Conservation (phyloP, 108 stramenopile genomes). For the Schizochytrium sp. region DNA sequence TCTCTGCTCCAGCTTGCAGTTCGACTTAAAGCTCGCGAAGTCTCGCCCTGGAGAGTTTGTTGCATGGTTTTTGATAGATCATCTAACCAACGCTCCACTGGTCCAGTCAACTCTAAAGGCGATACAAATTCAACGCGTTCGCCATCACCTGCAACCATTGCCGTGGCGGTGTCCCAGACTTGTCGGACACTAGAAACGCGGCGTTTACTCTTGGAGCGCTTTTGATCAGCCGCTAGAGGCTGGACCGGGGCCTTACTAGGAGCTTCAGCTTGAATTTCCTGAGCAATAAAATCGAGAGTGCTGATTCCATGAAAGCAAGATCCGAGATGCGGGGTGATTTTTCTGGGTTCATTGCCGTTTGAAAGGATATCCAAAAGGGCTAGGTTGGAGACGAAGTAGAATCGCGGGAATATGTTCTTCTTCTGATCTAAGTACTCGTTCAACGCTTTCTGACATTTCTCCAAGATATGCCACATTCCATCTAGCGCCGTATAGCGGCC, state of each 20-base stretch:
- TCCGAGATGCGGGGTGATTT: conserved; percentile 77
- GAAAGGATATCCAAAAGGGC: conserved; percentile 72
- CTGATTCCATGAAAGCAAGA: conserved; percentile 77
- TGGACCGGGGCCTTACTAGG: not conserved
- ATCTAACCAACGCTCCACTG: conserved; percentile 72
- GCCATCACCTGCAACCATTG: conserved; percentile 68
- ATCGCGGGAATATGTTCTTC: conserved; percentile 71
- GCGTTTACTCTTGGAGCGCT: not conserved
- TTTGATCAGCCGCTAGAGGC: not conserved
- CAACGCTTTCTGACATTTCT: conserved; percentile 69
- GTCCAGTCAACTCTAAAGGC: conserved; percentile 62
- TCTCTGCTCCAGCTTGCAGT: conserved; percentile 66
- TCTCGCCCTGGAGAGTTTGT: conserved; percentile 44
- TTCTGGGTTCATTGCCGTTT: conserved; percentile 75
- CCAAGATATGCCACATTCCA: conserved; percentile 64
- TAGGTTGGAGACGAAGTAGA: conserved; percentile 73
- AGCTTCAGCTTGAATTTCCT: not conserved
- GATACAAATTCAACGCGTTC: conserved; percentile 66
- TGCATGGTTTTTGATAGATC: conserved; percentile 68
- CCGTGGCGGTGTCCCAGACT: conserved; percentile 65
- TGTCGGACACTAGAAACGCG: not conserved
- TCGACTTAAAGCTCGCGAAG: conserved; percentile 49
- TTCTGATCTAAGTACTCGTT: conserved; percentile 72
- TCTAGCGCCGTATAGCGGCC: conserved; percentile 62
- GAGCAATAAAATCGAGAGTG: conserved; percentile 65